Percentiles rank a stretch among this genome's conserved stretches.
Conservation (phyloP, 2,329 filamentous ascomycete genomes). For the Emmonsiellopsis sp. region DNA sequence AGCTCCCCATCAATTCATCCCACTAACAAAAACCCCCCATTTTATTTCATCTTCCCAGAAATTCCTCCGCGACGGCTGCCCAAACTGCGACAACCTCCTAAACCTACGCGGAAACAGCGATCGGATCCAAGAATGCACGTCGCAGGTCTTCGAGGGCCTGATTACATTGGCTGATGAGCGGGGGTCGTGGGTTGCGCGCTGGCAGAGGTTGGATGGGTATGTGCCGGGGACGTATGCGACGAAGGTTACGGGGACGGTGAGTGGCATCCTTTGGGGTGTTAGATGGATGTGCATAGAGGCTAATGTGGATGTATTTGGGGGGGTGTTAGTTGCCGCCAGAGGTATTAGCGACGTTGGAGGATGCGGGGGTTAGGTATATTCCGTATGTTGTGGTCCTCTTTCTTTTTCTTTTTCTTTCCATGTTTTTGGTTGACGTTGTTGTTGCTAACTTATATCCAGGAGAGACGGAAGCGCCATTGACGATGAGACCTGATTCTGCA, state of each 20-base stretch:
- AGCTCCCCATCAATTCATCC: constrained; percentile 10
- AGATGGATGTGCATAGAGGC: background rate
- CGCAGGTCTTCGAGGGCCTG: constrained; percentile 88
- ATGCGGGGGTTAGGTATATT: constrained; percentile 52
- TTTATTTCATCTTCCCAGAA: constrained; percentile 43
- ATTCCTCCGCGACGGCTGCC: constrained; percentile 81
- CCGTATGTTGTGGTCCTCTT: constrained; percentile 37
- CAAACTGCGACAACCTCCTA: constrained; percentile 92
- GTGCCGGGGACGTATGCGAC: constrained; percentile 85
- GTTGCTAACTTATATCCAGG: background rate
- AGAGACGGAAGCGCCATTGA: background rate
- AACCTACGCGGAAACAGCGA: constrained; percentile 71
- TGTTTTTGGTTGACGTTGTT: background rate
- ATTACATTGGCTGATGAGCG: constrained; percentile 76
- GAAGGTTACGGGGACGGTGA: constrained; percentile 75
- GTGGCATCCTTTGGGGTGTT: constrained; percentile 16
- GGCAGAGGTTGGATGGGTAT: constrained; percentile 85
- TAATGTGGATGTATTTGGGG: background rate
- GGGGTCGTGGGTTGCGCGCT: constrained; percentile 90
- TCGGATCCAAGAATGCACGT: constrained; percentile 84
- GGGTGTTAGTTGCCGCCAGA: constrained; percentile 46
- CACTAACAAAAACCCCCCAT: background rate
- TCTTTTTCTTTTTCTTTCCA: background rate
- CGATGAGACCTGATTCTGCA: too few relatives aligned
- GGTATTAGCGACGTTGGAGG: constrained; percentile 47